These are phyloP conservation scores for Verbascum thapsus DNA, from an alignment of 257 asterid species.

Conservation along the genomic window DNA sequence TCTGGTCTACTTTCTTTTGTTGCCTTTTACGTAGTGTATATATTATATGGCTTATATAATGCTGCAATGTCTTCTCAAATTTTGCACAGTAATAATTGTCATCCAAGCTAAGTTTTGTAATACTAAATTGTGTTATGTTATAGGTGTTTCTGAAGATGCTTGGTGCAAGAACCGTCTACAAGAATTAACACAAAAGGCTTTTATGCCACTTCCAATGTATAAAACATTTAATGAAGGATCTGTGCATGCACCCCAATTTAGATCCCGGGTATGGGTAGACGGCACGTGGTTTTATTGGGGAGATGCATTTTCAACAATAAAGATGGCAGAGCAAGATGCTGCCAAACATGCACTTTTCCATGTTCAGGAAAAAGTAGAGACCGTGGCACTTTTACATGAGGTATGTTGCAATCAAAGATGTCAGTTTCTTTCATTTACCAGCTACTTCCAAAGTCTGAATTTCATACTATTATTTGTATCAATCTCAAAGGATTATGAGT, in stretches of 20 bases:
- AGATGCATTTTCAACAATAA: conserved; percentile 32
- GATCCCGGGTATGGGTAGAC: conserved; percentile 46
- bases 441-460: not conserved
- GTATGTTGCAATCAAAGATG: conserved; percentile 32
- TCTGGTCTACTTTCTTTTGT: not conserved
- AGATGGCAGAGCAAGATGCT: conserved; percentile 57
- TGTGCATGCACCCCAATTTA: conserved; percentile 39
- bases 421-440: not conserved
- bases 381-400: conserved; percentile 41
- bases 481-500: not conserved
- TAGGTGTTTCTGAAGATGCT: conserved; percentile 18
- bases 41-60: not conserved
- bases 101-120: conserved; percentile 13
- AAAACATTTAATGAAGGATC: conserved; percentile 13
- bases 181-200: conserved; percentile 30
- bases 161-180: conserved; percentile 31
- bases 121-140: conserved; percentile 5
- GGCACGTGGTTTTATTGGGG: conserved; percentile 40
- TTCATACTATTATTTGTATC: not conserved
- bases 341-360: conserved; percentile 50
- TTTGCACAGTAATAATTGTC: not conserved
- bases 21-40: not conserved
- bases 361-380: conserved; percentile 41
- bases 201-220: conserved; percentile 33
- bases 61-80: not conserved